Evolutionary conservation across 139 green algal genomes (phyloP).

Genomic region (Chlamydomonas asymmetrica): DNA sequence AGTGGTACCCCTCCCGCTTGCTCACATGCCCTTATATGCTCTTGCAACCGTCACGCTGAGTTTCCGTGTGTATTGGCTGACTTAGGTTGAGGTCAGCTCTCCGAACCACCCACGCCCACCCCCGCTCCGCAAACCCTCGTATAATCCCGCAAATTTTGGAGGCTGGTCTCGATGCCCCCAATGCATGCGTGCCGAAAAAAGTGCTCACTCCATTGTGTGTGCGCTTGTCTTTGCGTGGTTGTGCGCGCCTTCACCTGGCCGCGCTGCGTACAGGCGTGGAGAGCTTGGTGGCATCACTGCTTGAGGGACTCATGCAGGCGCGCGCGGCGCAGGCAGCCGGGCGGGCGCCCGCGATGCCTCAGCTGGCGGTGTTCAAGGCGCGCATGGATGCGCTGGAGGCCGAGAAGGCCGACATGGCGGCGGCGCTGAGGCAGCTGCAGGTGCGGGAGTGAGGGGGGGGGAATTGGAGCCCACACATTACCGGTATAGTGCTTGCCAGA

Average conservation of each 20-base stretch:
- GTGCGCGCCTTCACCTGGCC: slow-evolving; percentile 6
- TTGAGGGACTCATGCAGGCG: background rate
- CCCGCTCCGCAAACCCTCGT: too few species aligned
- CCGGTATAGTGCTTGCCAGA: background rate
- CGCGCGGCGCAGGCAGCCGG: background rate
- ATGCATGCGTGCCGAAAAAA: too few species aligned
- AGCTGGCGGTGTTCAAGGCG: background rate
- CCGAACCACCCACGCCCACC: too few species aligned
- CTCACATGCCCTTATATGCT: too few species aligned
- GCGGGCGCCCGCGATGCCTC: background rate
- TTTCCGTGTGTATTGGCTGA: too few species aligned
- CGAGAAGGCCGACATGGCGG: background rate
- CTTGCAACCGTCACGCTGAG: too few species aligned
- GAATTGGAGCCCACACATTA: background rate
- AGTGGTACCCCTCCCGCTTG: too few species aligned
- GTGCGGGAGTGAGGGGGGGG: background rate
- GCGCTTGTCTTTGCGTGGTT: slow-evolving; percentile 11
- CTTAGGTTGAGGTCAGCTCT: too few species aligned
- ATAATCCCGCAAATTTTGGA: too few species aligned
- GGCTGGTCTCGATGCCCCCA: too few species aligned
- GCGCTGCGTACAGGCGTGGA: background rate
- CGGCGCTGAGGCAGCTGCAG: background rate
- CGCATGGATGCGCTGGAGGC: background rate
- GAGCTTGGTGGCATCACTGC: background rate
- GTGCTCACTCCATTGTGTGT: too few species aligned